Conservation (phyloP, 148 eudicot species). For the Cornus controversa region DNA sequence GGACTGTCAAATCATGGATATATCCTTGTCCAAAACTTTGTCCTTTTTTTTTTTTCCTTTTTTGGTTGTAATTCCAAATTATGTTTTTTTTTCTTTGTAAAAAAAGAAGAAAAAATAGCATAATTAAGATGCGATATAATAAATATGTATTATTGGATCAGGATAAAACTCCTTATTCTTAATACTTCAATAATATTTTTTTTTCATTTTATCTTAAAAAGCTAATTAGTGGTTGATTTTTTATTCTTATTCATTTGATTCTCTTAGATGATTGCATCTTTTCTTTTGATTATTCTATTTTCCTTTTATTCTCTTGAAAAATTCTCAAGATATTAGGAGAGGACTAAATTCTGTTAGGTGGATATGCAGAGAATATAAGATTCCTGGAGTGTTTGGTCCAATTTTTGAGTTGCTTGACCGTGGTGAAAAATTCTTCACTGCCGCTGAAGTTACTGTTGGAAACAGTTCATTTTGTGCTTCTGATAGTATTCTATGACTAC, state of each 20-base stretch:
- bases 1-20: no score
- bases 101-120: no score
- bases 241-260: no score
- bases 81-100: no score
- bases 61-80: no score
- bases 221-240: neutral
- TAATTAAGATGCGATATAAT: neutral
- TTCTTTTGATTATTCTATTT: neutral
- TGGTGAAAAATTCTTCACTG: slow-evolving; percentile 91
- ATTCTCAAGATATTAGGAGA: slow-evolving; percentile 86
- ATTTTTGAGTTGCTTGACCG: slow-evolving; percentile 89
- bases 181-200: neutral
- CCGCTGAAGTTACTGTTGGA: slow-evolving; percentile 99
- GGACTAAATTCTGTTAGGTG: slow-evolving; percentile 78
- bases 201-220: neutral
- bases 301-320: slow-evolving; percentile 5
- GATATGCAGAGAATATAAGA: slow-evolving; percentile 49
- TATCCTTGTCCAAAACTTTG: no score
- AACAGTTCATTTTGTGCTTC: slow-evolving; percentile 47
- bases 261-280: neutral
- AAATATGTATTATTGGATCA: neutral
- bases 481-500: neutral
- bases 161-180: neutral
- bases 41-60: no score
- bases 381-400: slow-evolving; percentile 83